Conservation (phyloP, 2,329 filamentous ascomycete species). For the Penicillium olsonii region DNA sequence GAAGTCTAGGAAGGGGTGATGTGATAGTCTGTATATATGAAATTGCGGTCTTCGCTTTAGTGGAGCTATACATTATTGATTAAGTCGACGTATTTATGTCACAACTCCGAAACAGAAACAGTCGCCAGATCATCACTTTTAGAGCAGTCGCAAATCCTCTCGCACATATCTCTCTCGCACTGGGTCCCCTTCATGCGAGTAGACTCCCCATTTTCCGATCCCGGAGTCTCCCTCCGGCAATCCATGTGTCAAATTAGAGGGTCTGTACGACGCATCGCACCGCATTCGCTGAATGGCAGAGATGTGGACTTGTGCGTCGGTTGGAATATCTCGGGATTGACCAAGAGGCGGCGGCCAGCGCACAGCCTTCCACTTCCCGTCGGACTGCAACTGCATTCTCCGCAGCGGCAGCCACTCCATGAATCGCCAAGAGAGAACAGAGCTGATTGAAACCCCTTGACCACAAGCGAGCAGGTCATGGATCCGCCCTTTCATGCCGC, state of each 20-base stretch:
- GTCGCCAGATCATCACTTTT: background rate
- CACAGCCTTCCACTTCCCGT: conserved; percentile 65
- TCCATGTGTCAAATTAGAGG: conserved; percentile 71
- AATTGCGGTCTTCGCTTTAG: too few species aligned
- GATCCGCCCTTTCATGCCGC: conserved; percentile 44
- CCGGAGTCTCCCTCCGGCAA: conserved; percentile 30
- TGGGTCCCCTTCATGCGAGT: conserved; percentile 14
- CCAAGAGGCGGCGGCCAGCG: conserved; percentile 72
- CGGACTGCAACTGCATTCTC: conserved; percentile 67
- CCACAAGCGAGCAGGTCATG: conserved; percentile 68
- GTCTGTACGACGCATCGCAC: conserved; percentile 61
- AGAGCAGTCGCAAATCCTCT: background rate
- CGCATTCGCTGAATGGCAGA: conserved; percentile 72
- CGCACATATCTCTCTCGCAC: conserved; percentile 17
- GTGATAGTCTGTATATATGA: too few species aligned
- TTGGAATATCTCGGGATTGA: conserved; percentile 70
- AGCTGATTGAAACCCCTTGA: conserved; percentile 53
- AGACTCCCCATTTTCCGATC: conserved; percentile 16
- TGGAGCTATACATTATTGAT: background rate
- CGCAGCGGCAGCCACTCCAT: conserved; percentile 78
- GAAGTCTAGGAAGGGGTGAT: background rate
- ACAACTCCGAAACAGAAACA: background rate
- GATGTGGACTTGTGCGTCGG: conserved; percentile 65
- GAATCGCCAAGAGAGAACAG: conserved; percentile 66
- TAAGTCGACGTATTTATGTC: background rate